phyloP scores from a whole-genome alignment of 2,329 filamentous ascomycete species.

The Fusarium xyrophilum region DNA sequence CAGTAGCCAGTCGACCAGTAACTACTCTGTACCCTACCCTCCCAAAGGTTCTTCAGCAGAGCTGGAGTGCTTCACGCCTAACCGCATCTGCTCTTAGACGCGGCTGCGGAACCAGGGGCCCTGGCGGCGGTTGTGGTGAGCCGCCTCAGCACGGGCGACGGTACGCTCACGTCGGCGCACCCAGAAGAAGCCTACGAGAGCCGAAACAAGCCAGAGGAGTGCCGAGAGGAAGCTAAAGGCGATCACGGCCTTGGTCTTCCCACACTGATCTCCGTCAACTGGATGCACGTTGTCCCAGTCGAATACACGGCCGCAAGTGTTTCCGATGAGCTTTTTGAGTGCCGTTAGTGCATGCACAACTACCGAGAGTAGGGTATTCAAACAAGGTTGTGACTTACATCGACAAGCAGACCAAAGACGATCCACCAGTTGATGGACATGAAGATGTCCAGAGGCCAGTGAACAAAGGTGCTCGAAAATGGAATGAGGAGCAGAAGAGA shows the following conservation, averaged over 20 bases:
- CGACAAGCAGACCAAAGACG: slow-evolving; percentile 70
- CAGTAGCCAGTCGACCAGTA: background rate
- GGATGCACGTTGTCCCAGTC: slow-evolving; percentile 64
- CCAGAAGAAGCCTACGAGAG: slow-evolving; percentile 64
- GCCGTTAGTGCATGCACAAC: slow-evolving; percentile 13
- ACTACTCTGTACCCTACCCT: background rate
- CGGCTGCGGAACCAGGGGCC: slow-evolving; percentile 54
- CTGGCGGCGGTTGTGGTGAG: slow-evolving; percentile 37
- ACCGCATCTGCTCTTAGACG: slow-evolving; percentile 44
- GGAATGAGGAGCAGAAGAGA: slow-evolving; percentile 76
- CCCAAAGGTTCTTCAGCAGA: slow-evolving; percentile 14
- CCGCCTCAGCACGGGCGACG: slow-evolving; percentile 44
- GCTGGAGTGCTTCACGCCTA: background rate
- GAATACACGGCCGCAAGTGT: slow-evolving; percentile 64
- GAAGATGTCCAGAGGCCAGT: slow-evolving; percentile 75
- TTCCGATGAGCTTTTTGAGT: slow-evolving; percentile 48
- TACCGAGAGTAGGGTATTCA: background rate
- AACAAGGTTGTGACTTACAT: slow-evolving; percentile 53
- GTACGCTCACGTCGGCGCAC: slow-evolving; percentile 51
- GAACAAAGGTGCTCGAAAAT: slow-evolving; percentile 69
- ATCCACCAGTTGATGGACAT: slow-evolving; percentile 75
- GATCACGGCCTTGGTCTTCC: slow-evolving; percentile 73
- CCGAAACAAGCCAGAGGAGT: slow-evolving; percentile 72
- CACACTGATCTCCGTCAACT: slow-evolving; percentile 59
- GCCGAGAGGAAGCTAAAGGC: slow-evolving; percentile 76